A percentile compares a stretch with the other conserved stretches of the same genome.
These are phyloP conservation scores for Cajanus cajan DNA, from an alignment of 306 rosid species.

Conservation along the genomic window DNA sequence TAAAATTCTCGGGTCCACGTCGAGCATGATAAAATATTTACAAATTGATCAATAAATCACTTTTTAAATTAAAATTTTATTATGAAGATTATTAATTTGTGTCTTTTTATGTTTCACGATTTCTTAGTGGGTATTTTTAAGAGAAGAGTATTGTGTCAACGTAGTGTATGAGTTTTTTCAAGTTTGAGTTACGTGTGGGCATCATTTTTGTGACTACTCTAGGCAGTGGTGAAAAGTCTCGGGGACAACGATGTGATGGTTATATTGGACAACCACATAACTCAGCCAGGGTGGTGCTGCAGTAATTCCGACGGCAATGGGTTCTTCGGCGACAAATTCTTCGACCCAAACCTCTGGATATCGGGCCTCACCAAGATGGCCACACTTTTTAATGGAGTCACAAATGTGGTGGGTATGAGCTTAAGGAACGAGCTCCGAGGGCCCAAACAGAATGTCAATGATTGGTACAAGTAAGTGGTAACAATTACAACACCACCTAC, in stretches of 20 bases:
- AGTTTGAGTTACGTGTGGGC: background rate
- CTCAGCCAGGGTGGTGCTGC: slow-evolving; percentile 88
- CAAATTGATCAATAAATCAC: background rate
- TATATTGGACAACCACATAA: slow-evolving; percentile 74
- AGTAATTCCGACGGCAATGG: slow-evolving; percentile 66
- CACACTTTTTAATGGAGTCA: slow-evolving; percentile 57
- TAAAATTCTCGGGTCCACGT: background rate
- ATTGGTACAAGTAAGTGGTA: slow-evolving; percentile 69
- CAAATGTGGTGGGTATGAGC: slow-evolving; percentile 79
- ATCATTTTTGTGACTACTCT: background rate
- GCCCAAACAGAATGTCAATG: slow-evolving; percentile 65
- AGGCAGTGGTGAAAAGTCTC: slow-evolving; percentile 71
- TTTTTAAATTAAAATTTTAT: no score
- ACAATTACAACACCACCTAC: background rate
- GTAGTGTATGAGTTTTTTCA: background rate
- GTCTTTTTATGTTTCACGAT: background rate
- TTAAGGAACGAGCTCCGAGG: slow-evolving; percentile 89
- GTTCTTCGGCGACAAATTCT: slow-evolving; percentile 69
- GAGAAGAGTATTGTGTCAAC: no score
- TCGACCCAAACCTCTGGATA: slow-evolving; percentile 67
- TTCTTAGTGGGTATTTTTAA: background rate
- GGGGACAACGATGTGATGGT: slow-evolving; percentile 73
- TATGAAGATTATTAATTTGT: no score
- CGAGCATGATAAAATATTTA: background rate
- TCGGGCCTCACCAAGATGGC: slow-evolving; percentile 79